Evolutionary conservation across 2,329 filamentous ascomycete genomes (phyloP), one percentile per base, ranked within the genome.

Genomic region (Aspergillus unguis): DNA sequence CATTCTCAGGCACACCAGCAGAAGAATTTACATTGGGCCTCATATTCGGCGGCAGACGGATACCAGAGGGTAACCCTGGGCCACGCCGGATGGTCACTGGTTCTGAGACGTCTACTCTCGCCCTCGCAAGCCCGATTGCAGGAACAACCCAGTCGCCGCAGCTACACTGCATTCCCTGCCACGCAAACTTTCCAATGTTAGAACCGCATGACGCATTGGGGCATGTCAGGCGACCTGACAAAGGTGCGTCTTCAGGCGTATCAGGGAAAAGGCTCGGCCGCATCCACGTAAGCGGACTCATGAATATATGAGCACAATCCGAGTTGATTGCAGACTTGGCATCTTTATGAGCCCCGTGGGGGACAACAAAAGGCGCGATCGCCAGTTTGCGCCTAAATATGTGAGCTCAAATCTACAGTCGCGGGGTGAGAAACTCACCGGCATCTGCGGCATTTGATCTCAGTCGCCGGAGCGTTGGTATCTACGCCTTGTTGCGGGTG

Each of bases 281-380:
- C 94, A 99, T 99, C 94, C 94, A 99, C 10, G 89, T 89, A 32
- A 99, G 77, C 0, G 94, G 90, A 65, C 97, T 91, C 58, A 97
- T 74, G 71, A 96, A 97, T 69, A 92, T 83, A 71, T 97, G 92
- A 23, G 87, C 86, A 65, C 94, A 99, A 32, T 75, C 67, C 11
- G 66, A 50, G 28, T 31, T 49, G 10, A 53, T 62, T 27, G 50
- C 42, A 17, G 54, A 55, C 56, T 62, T 67, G 48, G 54, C 51
- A 36, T 52, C 56, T 26, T 56, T 55, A 48, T 60, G 47, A 55
- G 71, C 62, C 61, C 75, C 69, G 71, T 95, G 90, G 1, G 81
- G 73, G 42, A 86, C 72, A 48, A 95, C 78, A 67, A 90, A 95
- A 31, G 79, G 77, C 5, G 80, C 82, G 25, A 81, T 85, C 54